A percentile compares a stretch with the other conserved stretches of the same genome.
Evolutionary conservation across 768 basidiomycete species (phyloP).

Genomic region (Tricholoma hemisulphureum): DNA sequence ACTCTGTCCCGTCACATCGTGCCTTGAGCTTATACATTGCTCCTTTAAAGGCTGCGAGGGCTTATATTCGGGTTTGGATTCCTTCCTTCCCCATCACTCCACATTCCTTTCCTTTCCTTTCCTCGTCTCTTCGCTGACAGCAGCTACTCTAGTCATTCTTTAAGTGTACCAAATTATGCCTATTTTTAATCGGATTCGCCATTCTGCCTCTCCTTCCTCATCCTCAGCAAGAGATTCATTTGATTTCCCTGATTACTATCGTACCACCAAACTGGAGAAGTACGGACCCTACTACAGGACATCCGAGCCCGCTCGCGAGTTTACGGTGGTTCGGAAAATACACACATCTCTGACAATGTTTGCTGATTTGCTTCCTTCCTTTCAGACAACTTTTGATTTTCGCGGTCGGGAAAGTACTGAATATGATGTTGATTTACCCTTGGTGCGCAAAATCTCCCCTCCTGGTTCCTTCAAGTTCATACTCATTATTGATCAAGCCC

Average conservation of each 20-base stretch:
- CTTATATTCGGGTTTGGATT: neutral
- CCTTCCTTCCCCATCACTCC: neutral
- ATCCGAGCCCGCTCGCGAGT: neutral
- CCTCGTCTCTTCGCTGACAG: too few relatives aligned
- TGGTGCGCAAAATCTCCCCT: neutral
- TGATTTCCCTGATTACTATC: slow-evolving; percentile 3
- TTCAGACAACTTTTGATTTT: neutral
- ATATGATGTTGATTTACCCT: neutral
- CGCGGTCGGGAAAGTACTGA: neutral
- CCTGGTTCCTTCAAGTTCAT: neutral
- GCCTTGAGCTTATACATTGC: neutral
- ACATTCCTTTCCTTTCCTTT: neutral
- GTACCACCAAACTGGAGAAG: neutral
- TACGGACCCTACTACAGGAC: slow-evolving; percentile 3
- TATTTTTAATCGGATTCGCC: neutral
- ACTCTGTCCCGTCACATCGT: neutral
- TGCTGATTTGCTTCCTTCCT: neutral
- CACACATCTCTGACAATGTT: neutral
- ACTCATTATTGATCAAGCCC: neutral
- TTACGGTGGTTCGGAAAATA: neutral
- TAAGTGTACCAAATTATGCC: neutral
- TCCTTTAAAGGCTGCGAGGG: neutral
- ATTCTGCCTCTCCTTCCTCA: neutral
- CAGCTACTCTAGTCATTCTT: neutral
- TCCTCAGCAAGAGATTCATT: neutral